These are phyloP conservation scores for Neoboletus magnificus DNA, from an alignment of 768 basidiomycete species.

Conservation along the genomic window DNA sequence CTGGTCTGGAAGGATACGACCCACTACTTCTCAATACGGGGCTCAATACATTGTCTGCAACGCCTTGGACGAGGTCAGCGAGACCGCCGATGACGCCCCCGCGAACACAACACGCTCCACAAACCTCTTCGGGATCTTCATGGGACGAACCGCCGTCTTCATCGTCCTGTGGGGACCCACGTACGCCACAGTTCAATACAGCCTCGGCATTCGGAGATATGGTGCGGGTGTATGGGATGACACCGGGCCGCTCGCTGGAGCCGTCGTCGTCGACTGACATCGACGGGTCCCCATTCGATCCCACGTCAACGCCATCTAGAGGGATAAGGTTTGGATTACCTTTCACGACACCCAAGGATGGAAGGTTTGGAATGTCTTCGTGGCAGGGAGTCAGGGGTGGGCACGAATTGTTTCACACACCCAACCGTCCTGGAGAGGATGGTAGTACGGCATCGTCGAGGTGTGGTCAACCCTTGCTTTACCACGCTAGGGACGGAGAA, in stretches of 20 bases:
- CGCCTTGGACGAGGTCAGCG: slow-evolving; percentile 42
- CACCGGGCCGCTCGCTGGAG: slow-evolving; percentile 39
- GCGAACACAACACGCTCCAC: slow-evolving; percentile 23
- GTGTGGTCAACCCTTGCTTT: slow-evolving; percentile 3
- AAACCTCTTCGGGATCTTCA: slow-evolving; percentile 37
- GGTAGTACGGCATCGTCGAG: slow-evolving; percentile 9
- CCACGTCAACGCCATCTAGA: slow-evolving; percentile 77
- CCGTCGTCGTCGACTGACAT: slow-evolving; percentile 17
- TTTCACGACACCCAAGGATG: slow-evolving; percentile 64
- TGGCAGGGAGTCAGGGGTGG: slow-evolving; percentile 29
- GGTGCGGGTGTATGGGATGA: slow-evolving; percentile 38
- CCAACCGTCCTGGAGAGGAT: slow-evolving; percentile 36
- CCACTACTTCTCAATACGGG: slow-evolving; percentile 55
- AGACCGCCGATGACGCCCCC: slow-evolving; percentile 50
- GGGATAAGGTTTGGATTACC: slow-evolving; percentile 60
- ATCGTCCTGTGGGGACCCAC: slow-evolving; percentile 50
- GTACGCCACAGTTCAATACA: slow-evolving; percentile 47
- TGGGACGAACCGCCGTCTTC: slow-evolving; percentile 43
- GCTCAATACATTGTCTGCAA: slow-evolving; percentile 53
- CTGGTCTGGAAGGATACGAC: slow-evolving; percentile 43
- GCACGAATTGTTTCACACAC: slow-evolving; percentile 51
- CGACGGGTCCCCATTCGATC: slow-evolving; percentile 68
- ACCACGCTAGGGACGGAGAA: slow-evolving; percentile 21
- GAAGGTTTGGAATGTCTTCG: slow-evolving; percentile 34
- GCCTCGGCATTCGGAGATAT: slow-evolving; percentile 32